These are phyloP conservation scores for Citrus cavaleriei DNA, from an alignment of 345 rosid genomes.

Conservation along the genomic window DNA sequence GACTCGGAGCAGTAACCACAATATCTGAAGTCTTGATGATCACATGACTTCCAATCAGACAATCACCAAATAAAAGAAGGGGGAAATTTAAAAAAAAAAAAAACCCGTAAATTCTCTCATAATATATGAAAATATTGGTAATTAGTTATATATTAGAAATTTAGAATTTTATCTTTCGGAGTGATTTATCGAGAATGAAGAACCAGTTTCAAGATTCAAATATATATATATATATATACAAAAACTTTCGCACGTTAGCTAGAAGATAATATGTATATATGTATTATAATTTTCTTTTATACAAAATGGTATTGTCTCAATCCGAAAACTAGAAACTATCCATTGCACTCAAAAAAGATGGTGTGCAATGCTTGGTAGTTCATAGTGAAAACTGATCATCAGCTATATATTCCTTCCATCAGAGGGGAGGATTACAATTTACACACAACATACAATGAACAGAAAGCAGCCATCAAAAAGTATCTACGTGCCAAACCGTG, in stretches of 20 bases:
- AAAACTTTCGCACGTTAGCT: neutral
- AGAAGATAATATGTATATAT: neutral
- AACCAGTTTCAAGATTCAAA: neutral
- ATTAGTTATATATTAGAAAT: too few relatives aligned
- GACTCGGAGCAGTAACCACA: neutral
- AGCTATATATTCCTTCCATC: neutral
- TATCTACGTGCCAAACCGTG: neutral
- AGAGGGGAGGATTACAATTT: neutral
- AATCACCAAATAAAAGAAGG: neutral
- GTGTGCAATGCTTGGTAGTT: conserved; percentile 5
- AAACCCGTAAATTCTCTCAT: too few relatives aligned
- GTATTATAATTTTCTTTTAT: neutral
- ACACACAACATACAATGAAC: conserved; percentile 5
- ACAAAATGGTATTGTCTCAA: neutral
- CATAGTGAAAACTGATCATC: neutral
- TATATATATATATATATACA: too few relatives aligned
- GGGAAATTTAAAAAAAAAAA: too few relatives aligned
- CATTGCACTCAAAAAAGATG: conserved; percentile 14
- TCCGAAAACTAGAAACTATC: neutral
- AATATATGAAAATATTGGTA: too few relatives aligned
- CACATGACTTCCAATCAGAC: neutral
- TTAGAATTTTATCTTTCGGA: neutral
- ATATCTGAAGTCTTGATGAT: neutral
- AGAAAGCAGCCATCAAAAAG: neutral
- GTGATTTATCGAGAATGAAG: neutral